Conservation (phyloP, 805 yeast genomes). For the Cephaloascus albidus region DNA sequence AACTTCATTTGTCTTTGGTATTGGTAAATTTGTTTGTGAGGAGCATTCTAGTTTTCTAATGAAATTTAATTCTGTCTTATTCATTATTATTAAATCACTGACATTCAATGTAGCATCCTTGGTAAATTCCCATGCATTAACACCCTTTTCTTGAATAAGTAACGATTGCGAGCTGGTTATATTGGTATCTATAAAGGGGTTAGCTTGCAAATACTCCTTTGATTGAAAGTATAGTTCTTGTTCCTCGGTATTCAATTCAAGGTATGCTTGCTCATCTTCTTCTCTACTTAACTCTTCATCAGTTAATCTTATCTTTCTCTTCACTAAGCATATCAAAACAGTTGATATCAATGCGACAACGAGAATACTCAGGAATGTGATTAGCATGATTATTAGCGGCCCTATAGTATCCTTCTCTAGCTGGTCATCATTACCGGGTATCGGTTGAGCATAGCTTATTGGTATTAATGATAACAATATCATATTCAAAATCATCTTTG, state of each 20-base stretch:
- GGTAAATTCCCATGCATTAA: slow-evolving; percentile 81
- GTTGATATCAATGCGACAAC: not conserved
- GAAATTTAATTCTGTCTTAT: slow-evolving; percentile 54
- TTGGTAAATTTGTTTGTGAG: slow-evolving; percentile 73
- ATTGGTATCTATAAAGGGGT: slow-evolving; percentile 30
- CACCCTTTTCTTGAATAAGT: slow-evolving; percentile 78
- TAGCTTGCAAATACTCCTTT: slow-evolving; percentile 30
- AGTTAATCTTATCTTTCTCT: slow-evolving; percentile 6
- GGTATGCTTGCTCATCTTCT: slow-evolving; percentile 48
- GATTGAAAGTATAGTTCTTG: slow-evolving; percentile 63
- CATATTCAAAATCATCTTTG: not conserved
- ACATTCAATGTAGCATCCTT: slow-evolving; percentile 45
- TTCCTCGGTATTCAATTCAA: slow-evolving; percentile 57
- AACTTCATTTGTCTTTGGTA: slow-evolving; percentile 75
- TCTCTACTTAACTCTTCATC: slow-evolving; percentile 57
- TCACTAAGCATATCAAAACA: not conserved
- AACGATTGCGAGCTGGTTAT: slow-evolving; percentile 45
- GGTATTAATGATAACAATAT: not conserved
- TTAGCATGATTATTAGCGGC: not conserved
- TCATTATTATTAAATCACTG: slow-evolving; percentile 51
- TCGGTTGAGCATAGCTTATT: not conserved
- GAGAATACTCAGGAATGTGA: not conserved
- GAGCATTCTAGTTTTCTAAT: slow-evolving; percentile 53
- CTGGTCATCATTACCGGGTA: not conserved
- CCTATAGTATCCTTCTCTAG: not conserved